phyloP scores from a whole-genome alignment of 768 basidiomycete genomes.

The Gautieria morchelliformis region DNA sequence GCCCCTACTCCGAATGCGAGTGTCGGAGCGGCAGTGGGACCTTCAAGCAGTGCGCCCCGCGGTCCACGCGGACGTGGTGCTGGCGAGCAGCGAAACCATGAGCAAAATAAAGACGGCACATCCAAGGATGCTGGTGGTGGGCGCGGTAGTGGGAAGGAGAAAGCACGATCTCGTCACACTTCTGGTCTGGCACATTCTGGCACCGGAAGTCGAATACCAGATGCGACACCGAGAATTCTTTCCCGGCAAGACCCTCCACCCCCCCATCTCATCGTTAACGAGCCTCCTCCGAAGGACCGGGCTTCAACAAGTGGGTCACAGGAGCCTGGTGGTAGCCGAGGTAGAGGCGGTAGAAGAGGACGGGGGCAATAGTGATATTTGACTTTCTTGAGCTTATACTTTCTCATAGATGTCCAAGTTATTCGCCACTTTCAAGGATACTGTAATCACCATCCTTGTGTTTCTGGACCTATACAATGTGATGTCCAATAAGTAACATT shows the following conservation, averaged over 20 bases:
- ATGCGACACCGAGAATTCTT: slow-evolving; percentile 3
- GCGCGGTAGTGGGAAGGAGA: slow-evolving; percentile 13
- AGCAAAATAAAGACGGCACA: slow-evolving; percentile 6
- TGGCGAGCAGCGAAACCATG: slow-evolving; percentile 13
- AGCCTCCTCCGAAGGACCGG: not conserved
- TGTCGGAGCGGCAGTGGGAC: not conserved
- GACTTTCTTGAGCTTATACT: not conserved
- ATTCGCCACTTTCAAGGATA: too few relatives aligned
- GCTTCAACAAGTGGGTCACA: not conserved
- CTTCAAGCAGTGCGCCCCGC: not conserved
- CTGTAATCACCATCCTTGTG: too few relatives aligned
- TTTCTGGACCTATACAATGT: too few relatives aligned
- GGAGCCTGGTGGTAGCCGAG: slow-evolving; percentile 14
- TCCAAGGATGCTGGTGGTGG: slow-evolving; percentile 15
- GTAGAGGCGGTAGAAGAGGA: slow-evolving; percentile 22
- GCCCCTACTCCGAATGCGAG: slow-evolving; percentile 2
- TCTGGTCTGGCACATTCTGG: not conserved
- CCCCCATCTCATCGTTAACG: not conserved
- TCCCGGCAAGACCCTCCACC: slow-evolving; percentile 7
- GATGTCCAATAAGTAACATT: too few relatives aligned
- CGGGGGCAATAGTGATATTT: not conserved
- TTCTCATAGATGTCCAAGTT: too few relatives aligned
- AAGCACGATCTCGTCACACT: not conserved
- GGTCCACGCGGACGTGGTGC: slow-evolving; percentile 17
- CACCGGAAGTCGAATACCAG: not conserved